Base-by-base conservation (phyloP, 495 filamentous ascomycete species). In the Darksidea phi region DNA sequence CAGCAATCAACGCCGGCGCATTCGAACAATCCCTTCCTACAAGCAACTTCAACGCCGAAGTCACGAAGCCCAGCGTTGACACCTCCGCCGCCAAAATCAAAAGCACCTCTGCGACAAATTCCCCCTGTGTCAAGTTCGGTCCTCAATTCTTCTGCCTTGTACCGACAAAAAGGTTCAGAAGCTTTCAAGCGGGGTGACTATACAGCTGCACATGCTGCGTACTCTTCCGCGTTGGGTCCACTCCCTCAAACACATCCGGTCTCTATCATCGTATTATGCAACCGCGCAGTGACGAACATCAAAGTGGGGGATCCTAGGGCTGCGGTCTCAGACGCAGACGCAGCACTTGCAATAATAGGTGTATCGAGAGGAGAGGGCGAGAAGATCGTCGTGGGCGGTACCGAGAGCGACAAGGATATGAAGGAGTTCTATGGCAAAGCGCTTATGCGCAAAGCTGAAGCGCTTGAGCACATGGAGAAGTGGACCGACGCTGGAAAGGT, bases 111-210 rank as follows among this genome's bases (percentile, higher is more conserved):
- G 38, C 83, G 90, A 6, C 78, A 80, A 41, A 82, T 95, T 49
- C 91, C 91, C 17, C 67, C 78, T 8, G 70, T 92, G 6, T 87
- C 90, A 0, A 71, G 82, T 11, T 78, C 82, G 47, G 86, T 86
- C 1, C 81, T 96, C 6, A 76, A 85, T 52, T 81, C 83, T 15
- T 95, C 91, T 15, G 85, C 85, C 43, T 78, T 82, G n/a, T 79
- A 91, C 52, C 88, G 95, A 17, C 79, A 85, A 54, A 84, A 85
- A 52, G 95, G 92, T 26, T 87, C 90, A 11, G 86, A 85, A 54
- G 86, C 91, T 63, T 98, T 96, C 79, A 97, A 96, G 73, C 84
- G 89, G 23, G 94, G 94, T 34, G 94, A 98, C 73, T 98, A 89
- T 72, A 86, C 88, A 13, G 79, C 85, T 2, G 95, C 94, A 0